Evolutionary conservation across 305 asterid genomes (phyloP).

Genomic region (Solanum aculeatissimum): DNA sequence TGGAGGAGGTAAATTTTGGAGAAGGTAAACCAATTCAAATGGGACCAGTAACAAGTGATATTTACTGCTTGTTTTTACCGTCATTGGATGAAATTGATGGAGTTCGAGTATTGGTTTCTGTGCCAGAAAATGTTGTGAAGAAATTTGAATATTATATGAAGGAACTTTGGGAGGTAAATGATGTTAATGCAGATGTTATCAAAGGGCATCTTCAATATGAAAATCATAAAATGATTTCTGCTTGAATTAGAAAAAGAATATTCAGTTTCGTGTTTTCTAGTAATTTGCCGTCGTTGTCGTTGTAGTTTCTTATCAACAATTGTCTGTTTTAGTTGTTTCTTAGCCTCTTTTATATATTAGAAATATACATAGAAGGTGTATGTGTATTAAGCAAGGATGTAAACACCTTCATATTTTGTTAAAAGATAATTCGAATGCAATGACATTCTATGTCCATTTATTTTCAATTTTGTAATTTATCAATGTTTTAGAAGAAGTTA

Average conservation of each 20-base stretch:
- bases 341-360: too few species aligned
- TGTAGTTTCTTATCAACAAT: background rate
- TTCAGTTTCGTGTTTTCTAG: background rate
- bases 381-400: background rate
- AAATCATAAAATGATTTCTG: slow-evolving; percentile 25
- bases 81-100: slow-evolving; percentile 31
- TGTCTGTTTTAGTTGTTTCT: too few species aligned
- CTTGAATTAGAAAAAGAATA: slow-evolving; percentile 10
- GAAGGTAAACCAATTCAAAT: slow-evolving; percentile 57
- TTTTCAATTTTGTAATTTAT: background rate
- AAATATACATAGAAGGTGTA: background rate
- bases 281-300: background rate
- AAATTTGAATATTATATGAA: slow-evolving; percentile 60
- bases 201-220: slow-evolving; percentile 15
- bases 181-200: slow-evolving; percentile 25
- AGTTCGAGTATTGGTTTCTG: slow-evolving; percentile 49
- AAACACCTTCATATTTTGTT: background rate
- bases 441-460: background rate
- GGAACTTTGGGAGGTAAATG: slow-evolving; percentile 12
- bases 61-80: slow-evolving; percentile 64
- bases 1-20: slow-evolving; percentile 78
- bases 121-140: slow-evolving; percentile 43
- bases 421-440: background rate
- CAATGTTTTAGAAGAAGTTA: too few species aligned
- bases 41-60: slow-evolving; percentile 65